A percentile compares a stretch with the other conserved stretches of the same genome.
phyloP scores from a whole-genome alignment of 306 rosid species.

The Prunus armeniaca region DNA sequence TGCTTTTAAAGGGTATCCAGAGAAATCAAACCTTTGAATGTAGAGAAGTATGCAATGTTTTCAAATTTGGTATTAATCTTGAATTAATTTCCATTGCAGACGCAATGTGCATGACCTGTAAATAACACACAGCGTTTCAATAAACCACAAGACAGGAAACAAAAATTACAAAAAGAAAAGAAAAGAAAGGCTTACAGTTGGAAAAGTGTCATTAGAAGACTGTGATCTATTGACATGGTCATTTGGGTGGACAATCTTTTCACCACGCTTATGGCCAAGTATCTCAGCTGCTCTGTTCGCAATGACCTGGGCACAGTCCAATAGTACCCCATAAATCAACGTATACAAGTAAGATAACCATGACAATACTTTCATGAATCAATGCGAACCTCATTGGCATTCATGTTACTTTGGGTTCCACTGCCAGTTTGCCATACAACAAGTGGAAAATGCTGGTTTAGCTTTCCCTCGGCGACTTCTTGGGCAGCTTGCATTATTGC shows the following conservation, averaged over 20 bases:
- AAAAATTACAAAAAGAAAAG: not conserved
- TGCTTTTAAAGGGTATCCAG: not conserved
- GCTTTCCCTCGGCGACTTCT: constrained; percentile 97
- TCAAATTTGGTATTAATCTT: constrained; percentile 77
- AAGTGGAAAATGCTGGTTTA: constrained; percentile 88
- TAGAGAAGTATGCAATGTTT: constrained; percentile 63
- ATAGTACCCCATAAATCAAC: not conserved
- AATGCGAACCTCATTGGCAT: constrained; percentile 78
- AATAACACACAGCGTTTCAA: constrained; percentile 2
- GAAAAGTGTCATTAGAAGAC: constrained; percentile 95
- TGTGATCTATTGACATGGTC: constrained; percentile 98
- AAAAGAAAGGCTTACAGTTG: constrained; percentile 66
- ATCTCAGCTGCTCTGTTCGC: constrained; percentile 97
- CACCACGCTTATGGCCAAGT: constrained; percentile 91
- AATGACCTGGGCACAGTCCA: constrained; percentile 59
- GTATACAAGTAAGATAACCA: not conserved
- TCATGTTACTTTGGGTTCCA: constrained; percentile 99
- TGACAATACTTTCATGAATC: not conserved
- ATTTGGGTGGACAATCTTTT: constrained; percentile 90
- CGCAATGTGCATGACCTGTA: constrained; percentile 98
- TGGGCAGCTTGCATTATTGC: constrained; percentile 90
- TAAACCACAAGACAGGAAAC: not conserved
- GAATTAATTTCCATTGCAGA: constrained; percentile 82
- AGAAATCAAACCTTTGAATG: constrained; percentile 67
- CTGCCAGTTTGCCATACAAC: constrained; percentile 99